Percentiles rank a stretch among this genome's conserved stretches.
These are phyloP conservation scores for Suhomyces coccinellae DNA, from an alignment of 1,139 yeast species.

Conservation along the genomic window DNA sequence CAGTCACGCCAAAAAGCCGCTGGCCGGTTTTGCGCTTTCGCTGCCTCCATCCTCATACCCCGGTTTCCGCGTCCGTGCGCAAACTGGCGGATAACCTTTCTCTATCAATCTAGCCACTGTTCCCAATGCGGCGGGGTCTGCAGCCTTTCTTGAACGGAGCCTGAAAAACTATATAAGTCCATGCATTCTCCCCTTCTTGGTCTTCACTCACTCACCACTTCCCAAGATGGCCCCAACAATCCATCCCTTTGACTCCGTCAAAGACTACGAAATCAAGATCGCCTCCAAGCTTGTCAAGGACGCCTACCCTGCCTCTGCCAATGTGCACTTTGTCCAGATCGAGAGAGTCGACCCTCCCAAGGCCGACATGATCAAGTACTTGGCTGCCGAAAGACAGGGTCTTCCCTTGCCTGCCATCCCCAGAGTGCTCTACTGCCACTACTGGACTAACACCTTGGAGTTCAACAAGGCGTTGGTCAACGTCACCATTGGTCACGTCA, in stretches of 20 bases:
- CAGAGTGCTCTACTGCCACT: slow-evolving; percentile 68
- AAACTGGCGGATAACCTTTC: not conserved
- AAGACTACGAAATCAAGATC: slow-evolving; percentile 61
- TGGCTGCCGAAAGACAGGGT: slow-evolving; percentile 70
- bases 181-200: not conserved
- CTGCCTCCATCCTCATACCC: not conserved
- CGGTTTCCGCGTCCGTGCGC: not conserved
- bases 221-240: slow-evolving; percentile 16
- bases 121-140: slow-evolving; percentile 3
- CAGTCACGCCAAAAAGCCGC: not conserved
- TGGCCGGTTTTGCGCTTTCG: not conserved
- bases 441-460: slow-evolving; percentile 55
- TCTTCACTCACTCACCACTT: not conserved
- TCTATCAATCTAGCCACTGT: not conserved
- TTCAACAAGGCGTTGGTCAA: slow-evolving; percentile 77
- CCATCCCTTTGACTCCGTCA: slow-evolving; percentile 69
- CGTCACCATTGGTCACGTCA: slow-evolving; percentile 61
- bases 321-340: slow-evolving; percentile 69
- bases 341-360: slow-evolving; percentile 84
- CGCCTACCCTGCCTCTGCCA: slow-evolving; percentile 46
- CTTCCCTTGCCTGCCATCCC: slow-evolving; percentile 55
- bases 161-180: slow-evolving; percentile 1
- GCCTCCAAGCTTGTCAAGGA: slow-evolving; percentile 67
- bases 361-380: slow-evolving; percentile 63
- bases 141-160: not conserved